Evolutionary conservation across 805 yeast genomes (phyloP).

Genomic region (Wickerhamomyces chaumierensis): DNA sequence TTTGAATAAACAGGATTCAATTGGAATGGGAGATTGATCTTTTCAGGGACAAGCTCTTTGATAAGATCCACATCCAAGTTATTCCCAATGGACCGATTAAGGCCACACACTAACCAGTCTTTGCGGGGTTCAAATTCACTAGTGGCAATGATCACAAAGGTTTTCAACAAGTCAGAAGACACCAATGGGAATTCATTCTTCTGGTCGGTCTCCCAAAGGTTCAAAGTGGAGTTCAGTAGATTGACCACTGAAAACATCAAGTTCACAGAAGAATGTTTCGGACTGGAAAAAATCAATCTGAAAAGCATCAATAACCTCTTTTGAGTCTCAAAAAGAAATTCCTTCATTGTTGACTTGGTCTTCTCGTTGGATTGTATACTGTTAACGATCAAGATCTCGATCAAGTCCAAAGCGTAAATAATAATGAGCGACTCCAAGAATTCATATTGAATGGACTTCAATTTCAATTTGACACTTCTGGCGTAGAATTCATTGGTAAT

Average conservation of each 20-base stretch:
- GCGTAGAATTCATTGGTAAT: constrained; percentile 15
- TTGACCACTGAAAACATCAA: constrained; percentile 42
- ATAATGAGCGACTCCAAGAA: constrained; percentile 40
- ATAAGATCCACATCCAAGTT: constrained; percentile 31
- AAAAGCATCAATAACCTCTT: constrained; percentile 20
- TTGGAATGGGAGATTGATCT: not conserved
- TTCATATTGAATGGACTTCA: constrained; percentile 31
- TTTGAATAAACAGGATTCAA: not conserved
- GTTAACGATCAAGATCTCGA: constrained; percentile 32
- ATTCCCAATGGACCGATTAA: constrained; percentile 43
- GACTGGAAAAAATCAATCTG: constrained; percentile 32
- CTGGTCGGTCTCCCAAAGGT: constrained; percentile 7
- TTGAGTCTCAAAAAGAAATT: not conserved
- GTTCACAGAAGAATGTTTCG: constrained; percentile 33
- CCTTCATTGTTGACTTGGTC: not conserved
- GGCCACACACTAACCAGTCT: constrained; percentile 38
- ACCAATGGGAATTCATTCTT: constrained; percentile 7
- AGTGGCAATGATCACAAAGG: constrained; percentile 26
- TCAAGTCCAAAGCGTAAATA: constrained; percentile 40
- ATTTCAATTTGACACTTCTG: constrained; percentile 12
- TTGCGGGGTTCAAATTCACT: constrained; percentile 29
- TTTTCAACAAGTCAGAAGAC: constrained; percentile 12
- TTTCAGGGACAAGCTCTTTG: constrained; percentile 29
- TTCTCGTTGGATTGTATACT: constrained; percentile 4
- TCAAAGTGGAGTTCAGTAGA: constrained; percentile 34